These are phyloP conservation scores for Cyclanthera cordifolia DNA, from an alignment of 306 rosid genomes.

Conservation along the genomic window DNA sequence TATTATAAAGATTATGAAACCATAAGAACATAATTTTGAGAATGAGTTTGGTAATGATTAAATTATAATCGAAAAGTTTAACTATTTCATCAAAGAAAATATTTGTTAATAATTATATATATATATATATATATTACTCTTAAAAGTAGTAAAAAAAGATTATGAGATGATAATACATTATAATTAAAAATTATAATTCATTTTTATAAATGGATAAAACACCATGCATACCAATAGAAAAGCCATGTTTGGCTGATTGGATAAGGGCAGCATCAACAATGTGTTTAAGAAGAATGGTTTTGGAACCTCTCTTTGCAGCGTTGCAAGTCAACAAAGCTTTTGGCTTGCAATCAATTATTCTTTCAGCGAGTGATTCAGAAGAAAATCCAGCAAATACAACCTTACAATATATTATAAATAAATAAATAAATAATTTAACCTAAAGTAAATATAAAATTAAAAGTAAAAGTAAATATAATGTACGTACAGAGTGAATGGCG, in stretches of 20 bases:
- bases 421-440: too few species aligned
- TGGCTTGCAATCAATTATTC: constrained; percentile 80
- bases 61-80: too few species aligned
- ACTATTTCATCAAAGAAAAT: too few species aligned
- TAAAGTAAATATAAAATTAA: too few species aligned
- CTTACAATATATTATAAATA: not conserved
- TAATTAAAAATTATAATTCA: too few species aligned
- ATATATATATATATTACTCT: too few species aligned
- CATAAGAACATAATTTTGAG: too few species aligned
- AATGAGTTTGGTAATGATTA: too few species aligned
- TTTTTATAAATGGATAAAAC: not conserved
- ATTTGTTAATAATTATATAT: too few species aligned
- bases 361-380: constrained; percentile 69
- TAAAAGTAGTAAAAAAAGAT: too few species aligned
- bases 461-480: not conserved
- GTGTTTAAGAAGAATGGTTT: constrained; percentile 53
- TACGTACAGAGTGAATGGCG: constrained; percentile 77
- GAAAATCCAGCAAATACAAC: constrained; percentile 98
- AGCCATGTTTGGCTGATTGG: constrained; percentile 45
- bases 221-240: constrained; percentile 49
- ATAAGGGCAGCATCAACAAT: constrained; percentile 71
- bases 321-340: constrained; percentile 79
- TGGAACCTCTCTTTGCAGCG: constrained; percentile 81
- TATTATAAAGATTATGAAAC: too few species aligned
- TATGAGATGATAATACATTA: too few species aligned